A percentile compares a stretch with the other conserved stretches of the same genome.
Conservation (phyloP, 2,329 filamentous ascomycete genomes). For the Pyrenochaeta sp. region DNA sequence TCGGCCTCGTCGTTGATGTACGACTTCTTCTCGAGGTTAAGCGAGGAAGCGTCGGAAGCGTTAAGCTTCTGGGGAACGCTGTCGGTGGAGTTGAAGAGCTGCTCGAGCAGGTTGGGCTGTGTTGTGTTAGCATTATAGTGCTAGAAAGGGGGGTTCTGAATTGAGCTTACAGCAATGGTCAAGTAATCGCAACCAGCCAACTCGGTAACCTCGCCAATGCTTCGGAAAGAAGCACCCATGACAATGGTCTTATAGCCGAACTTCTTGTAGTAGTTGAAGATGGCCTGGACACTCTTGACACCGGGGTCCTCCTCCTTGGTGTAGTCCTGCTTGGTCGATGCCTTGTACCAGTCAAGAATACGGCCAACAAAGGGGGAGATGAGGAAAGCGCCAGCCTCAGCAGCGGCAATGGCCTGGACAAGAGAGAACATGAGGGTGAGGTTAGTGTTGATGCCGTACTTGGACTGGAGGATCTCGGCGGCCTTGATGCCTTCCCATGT, state of each 20-base stretch:
- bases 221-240: conserved; percentile 99
- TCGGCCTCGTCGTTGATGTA: conserved; percentile 88
- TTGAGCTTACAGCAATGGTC: conserved; percentile 82
- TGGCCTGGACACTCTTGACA: conserved; percentile 89
- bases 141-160: not conserved
- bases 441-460: conserved; percentile 98
- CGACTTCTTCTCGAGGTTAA: conserved; percentile 84
- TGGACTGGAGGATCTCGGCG: conserved; percentile 91
- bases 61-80: conserved; percentile 93
- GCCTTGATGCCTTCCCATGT: conserved; percentile 99
- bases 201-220: conserved; percentile 95
- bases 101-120: conserved; percentile 90
- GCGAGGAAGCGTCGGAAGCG: conserved; percentile 66
- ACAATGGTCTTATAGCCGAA: conserved; percentile 98
- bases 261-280: conserved; percentile 99
- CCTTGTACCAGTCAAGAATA: conserved; percentile 99
- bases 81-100: conserved; percentile 84
- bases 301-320: conserved; percentile 89
- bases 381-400: conserved; percentile 94
- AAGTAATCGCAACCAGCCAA: conserved; percentile 98
- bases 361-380: conserved; percentile 99
- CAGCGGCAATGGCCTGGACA: conserved; percentile 92
- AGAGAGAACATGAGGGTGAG: conserved; percentile 98
- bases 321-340: conserved; percentile 92
- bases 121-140: conserved; percentile 17